Evolutionary conservation across 805 yeast genomes (phyloP).

Genomic region (Citeromyces nyonsensis): DNA sequence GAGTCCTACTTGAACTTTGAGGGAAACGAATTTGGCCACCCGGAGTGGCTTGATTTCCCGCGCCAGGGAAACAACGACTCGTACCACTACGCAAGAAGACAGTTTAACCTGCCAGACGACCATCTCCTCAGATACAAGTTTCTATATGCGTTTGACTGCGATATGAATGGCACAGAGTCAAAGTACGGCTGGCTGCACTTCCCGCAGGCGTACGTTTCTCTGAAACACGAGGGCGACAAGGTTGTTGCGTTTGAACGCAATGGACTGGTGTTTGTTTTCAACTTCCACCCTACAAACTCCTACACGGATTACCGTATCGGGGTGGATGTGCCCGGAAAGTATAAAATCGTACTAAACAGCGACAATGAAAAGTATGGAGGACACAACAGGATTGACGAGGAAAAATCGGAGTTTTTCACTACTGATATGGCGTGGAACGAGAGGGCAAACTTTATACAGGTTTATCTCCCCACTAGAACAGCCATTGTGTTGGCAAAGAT

Average conservation of each 20-base stretch:
- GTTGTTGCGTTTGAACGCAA: constrained; percentile 81
- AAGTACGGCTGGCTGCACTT: constrained; percentile 50
- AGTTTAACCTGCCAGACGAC: constrained; percentile 78
- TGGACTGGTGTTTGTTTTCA: constrained; percentile 72
- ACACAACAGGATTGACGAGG: constrained; percentile 52
- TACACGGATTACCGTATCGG: constrained; percentile 83
- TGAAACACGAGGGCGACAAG: constrained; percentile 82
- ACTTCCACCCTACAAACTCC: constrained; percentile 78
- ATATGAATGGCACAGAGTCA: constrained; percentile 66
- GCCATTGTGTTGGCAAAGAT: constrained; percentile 40
- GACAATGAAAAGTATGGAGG: constrained; percentile 72
- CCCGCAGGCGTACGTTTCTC: constrained; percentile 70
- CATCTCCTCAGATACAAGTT: constrained; percentile 64
- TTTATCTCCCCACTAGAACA: constrained; percentile 67
- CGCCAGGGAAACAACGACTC: constrained; percentile 77
- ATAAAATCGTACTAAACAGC: constrained; percentile 58
- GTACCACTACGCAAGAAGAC: constrained; percentile 90
- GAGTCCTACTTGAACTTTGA: constrained; percentile 93
- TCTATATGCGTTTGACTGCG: constrained; percentile 70
- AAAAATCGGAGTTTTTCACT: constrained; percentile 42
- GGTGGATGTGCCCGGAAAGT: constrained; percentile 66
- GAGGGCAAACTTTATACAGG: constrained; percentile 61
- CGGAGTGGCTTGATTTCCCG: constrained; percentile 98
- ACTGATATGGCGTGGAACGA: constrained; percentile 69
- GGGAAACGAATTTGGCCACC: constrained; percentile 98